Evolutionary conservation across 345 rosid species (phyloP), one percentile per base, ranked within the genome.

Genomic region (Hirschfeldia incana): DNA sequence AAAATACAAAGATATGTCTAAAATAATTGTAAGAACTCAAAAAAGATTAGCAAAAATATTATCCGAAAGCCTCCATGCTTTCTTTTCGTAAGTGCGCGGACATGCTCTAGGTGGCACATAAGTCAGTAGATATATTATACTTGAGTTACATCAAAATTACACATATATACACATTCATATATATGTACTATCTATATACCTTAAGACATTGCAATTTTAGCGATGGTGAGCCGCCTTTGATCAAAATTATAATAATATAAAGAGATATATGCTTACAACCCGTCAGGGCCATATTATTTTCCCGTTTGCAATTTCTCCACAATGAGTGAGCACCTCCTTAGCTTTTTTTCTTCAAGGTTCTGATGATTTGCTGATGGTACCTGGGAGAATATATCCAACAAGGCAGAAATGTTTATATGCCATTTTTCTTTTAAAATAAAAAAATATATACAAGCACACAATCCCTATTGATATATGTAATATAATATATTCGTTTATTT

Each of bases 71-170:
- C 27, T 70, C 64, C 73, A 63, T 62, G 69, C 49, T 62, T 10
- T 49, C 51, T 30, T 51, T 46, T 36, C 6, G 26, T 28, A 70
- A 70, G 42, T 51, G 65, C 70, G 55, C 65, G 65, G 37, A 65
- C 72, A 65, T 58, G 81, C 81, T 72, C 65, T 53, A 53, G 34
- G 17, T 59, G 39, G 42, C 72, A 65, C 46, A 13, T 28, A 30
- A 51, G 58, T 55, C 26, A 65, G 53, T 66, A 72, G 66, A 67
- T 51, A 51, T 15, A 51, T 58, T 37, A 72, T 58, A 12, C 63
- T 42, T 59, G 68, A 57, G 13, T 78, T 59, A 42, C 71, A 72
- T 78, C 76, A 78, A 78, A 65, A 65, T 12, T 64, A 78, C 42
- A 49, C 12, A 21, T 21, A 21, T 77, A 34, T 21, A 33, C 21